phyloP scores from a whole-genome alignment of 2,329 filamentous ascomycete species.

The Arachnomyces sp. region DNA sequence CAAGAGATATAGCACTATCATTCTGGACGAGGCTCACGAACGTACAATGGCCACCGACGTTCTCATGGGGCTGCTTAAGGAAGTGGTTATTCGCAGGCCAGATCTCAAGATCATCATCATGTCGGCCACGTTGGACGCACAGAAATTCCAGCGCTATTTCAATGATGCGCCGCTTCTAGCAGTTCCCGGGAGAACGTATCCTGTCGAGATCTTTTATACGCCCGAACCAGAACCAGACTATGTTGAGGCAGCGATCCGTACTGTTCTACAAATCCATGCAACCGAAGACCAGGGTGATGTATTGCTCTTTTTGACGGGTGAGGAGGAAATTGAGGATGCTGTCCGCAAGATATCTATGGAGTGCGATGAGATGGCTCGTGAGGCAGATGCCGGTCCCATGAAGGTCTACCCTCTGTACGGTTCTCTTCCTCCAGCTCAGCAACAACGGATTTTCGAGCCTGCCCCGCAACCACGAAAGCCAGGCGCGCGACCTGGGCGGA shows the following conservation, averaged over 20 bases:
- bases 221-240: conserved; percentile 94
- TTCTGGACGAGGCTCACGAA: conserved; percentile 97
- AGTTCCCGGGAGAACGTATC: conserved; percentile 88
- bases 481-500: conserved; percentile 80
- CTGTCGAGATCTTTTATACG: conserved; percentile 98
- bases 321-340: conserved; percentile 97
- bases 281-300: conserved; percentile 89
- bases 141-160: conserved; percentile 98
- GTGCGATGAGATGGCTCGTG: conserved; percentile 80
- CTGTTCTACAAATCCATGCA: conserved; percentile 92
- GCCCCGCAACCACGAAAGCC: conserved; percentile 64
- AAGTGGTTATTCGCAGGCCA: conserved; percentile 68
- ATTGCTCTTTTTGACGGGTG: conserved; percentile 87
- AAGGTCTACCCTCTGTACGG: conserved; percentile 91
- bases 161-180: conserved; percentile 86
- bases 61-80: conserved; percentile 91
- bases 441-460: conserved; percentile 90
- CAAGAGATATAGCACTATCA: conserved; percentile 90
- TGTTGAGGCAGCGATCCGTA: conserved; percentile 87
- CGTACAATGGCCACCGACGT: conserved; percentile 95
- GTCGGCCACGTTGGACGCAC: conserved; percentile 92
- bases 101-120: conserved; percentile 99
- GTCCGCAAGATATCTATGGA: conserved; percentile 86
- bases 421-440: conserved; percentile 81
- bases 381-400: conserved; percentile 84